Evolutionary conservation across 257 asterid genomes (phyloP).

Genomic region (Ocimum tenuiflorum): DNA sequence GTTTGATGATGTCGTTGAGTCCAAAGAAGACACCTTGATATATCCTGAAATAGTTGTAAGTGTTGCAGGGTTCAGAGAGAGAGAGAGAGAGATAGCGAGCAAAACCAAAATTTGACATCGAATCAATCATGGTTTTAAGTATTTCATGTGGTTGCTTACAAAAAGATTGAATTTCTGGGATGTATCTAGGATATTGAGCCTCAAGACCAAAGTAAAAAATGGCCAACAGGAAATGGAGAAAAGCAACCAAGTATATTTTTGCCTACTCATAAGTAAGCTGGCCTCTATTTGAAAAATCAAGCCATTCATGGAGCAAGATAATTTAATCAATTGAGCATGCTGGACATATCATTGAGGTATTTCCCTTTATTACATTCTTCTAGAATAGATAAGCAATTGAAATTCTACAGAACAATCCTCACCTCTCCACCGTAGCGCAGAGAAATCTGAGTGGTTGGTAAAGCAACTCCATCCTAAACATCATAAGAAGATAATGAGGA

Average conservation of each 20-base stretch:
- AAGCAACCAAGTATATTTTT: conserved; percentile 4
- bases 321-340: not conserved
- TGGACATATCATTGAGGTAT: conserved; percentile 2
- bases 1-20: conserved; percentile 98
- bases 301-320: not conserved
- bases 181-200: not conserved
- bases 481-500: conserved; percentile 27
- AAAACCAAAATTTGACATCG: not conserved
- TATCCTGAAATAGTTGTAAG: conserved; percentile 53
- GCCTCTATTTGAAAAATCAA: not conserved
- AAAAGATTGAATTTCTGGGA: conserved; percentile 9
- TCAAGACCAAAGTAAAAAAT: conserved; percentile 1
- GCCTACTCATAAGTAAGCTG: not conserved
- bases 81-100: not conserved
- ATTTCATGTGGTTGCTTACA: not conserved
- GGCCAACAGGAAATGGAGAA: not conserved
- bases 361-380: not conserved
- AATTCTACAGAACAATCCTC: conserved; percentile 22
- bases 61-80: not conserved
- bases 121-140: not conserved
- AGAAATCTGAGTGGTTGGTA: conserved; percentile 67
- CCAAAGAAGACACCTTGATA: conserved; percentile 95
- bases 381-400: not conserved
- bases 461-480: conserved; percentile 82
- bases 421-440: conserved; percentile 99